Evolutionary conservation across 1,284 basidiomycete species (phyloP), one percentile per base, ranked within the genome.

Genomic region (Ceraceosorus guamensis): DNA sequence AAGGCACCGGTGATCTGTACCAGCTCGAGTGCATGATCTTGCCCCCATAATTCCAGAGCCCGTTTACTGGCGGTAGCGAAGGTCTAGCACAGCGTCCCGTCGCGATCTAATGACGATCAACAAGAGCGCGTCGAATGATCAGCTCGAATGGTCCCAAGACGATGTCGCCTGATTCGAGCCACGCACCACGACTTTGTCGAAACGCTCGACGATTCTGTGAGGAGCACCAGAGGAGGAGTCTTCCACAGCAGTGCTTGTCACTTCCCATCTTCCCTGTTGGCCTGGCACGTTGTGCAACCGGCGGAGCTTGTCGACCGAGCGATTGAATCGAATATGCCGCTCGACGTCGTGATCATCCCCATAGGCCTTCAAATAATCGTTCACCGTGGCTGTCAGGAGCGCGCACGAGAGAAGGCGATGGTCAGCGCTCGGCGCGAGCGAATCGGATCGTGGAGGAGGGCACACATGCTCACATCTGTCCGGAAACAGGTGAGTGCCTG

Each of bases 71-170:
- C 0, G 81, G 81, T 10, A 82, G 75, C 56, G 71, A 79, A 0
- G 79, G 79, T 52, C 79, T 77, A 33, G 71, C 75, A 63, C 82
- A 82, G 58, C 81, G 78, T 0, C 81, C 81, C 52, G 79, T 79
- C 0, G 79, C 76, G 14, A 80, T 53, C 2, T 41, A n/a, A n/a
- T n/a, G n/a, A n/a, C n/a, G n/a, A n/a, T n/a, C n/a, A n/a, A n/a
- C n/a, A n/a, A n/a, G n/a, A n/a, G n/a, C n/a, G n/a, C n/a, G n/a
- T n/a, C n/a, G n/a, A n/a, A n/a, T n/a, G n/a, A n/a, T n/a, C n/a
- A n/a, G n/a, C n/a, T n/a, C n/a, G n/a, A n/a, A n/a, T n/a, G n/a
- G n/a, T n/a, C n/a, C n/a, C n/a, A n/a, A n/a, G n/a, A n/a, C n/a
- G n/a, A n/a, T n/a, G n/a, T n/a, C n/a, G n/a, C n/a, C n/a, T n/a